Conservation (phyloP, 495 filamentous ascomycete species). For the Aspergillus biplanus region DNA sequence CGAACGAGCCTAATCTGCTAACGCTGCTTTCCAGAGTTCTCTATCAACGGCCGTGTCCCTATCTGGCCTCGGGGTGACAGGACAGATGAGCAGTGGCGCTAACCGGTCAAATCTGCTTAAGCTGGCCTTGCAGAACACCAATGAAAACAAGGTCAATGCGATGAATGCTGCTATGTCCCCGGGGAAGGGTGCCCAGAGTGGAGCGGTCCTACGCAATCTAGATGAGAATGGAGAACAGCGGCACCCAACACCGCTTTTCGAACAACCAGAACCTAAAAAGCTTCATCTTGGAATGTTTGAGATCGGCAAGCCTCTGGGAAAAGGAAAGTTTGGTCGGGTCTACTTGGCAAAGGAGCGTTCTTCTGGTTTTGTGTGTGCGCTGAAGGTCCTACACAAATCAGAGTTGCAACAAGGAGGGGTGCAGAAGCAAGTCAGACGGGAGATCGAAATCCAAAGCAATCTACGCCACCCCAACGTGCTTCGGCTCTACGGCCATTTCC, state of each 20-base stretch:
- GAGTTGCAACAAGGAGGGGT: constrained; percentile 91
- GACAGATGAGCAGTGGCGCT: constrained; percentile 59
- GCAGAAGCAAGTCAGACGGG: constrained; percentile 94
- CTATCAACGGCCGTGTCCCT: constrained; percentile 55
- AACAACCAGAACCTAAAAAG: constrained; percentile 68
- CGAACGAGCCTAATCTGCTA: constrained; percentile 25
- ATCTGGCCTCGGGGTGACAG: constrained; percentile 54
- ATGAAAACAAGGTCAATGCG: constrained; percentile 56
- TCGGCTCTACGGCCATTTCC: constrained; percentile 92
- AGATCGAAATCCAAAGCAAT: constrained; percentile 98
- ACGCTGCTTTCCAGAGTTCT: constrained; percentile 40
- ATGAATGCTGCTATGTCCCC: constrained; percentile 42
- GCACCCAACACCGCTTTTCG: constrained; percentile 57
- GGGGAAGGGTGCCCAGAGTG: constrained; percentile 38
- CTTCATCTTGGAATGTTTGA: constrained; percentile 99
- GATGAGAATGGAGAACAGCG: constrained; percentile 62
- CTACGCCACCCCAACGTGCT: constrained; percentile 96
- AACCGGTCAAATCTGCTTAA: constrained; percentile 76
- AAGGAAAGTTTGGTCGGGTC: constrained; percentile 96
- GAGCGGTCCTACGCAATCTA: constrained; percentile 48
- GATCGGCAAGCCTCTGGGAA: constrained; percentile 92
- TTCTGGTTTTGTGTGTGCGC: constrained; percentile 89
- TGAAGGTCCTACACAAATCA: constrained; percentile 95
- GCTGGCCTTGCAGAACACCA: constrained; percentile 76
- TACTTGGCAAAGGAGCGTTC: constrained; percentile 92